A percentile compares a stretch with the other conserved stretches of the same genome.
Evolutionary conservation across 176 grass and related monocot species (phyloP).

Genomic region (Carex parvula): DNA sequence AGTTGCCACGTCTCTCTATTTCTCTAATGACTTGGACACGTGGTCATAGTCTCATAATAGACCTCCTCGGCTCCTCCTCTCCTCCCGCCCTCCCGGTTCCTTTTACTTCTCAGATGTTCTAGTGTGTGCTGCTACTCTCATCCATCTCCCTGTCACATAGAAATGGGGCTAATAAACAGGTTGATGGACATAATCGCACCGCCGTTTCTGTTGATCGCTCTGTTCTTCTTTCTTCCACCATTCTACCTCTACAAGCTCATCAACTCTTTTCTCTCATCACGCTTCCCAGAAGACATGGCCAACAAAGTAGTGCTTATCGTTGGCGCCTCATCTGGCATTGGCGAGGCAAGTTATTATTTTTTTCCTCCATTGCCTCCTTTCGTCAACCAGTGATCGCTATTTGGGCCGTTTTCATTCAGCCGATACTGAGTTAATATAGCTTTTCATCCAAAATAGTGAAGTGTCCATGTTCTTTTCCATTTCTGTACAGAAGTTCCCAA

Average conservation of each 20-base stretch:
- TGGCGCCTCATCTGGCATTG: conserved; percentile 79
- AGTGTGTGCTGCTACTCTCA: background rate
- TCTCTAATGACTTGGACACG: background rate
- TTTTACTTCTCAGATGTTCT: background rate
- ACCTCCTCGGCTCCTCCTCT: too few relatives aligned
- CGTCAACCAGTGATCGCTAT: background rate
- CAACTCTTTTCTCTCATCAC: conserved; percentile 38
- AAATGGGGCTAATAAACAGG: background rate
- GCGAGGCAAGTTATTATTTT: conserved; percentile 36
- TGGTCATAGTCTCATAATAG: background rate
- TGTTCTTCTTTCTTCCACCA: conserved; percentile 45
- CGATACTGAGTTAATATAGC: background rate
- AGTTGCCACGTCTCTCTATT: conserved; percentile 12
- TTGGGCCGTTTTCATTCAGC: background rate
- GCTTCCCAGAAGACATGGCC: conserved; percentile 46
- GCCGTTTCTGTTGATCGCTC: background rate
- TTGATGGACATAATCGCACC: background rate
- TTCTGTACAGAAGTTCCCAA: background rate
- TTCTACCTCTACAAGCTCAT: conserved; percentile 51
- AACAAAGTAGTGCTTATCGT: conserved; percentile 71
- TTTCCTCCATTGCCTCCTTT: background rate
- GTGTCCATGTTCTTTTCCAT: background rate
- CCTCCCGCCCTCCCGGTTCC: background rate
- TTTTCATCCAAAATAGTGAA: background rate
- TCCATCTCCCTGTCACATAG: background rate